Evolutionary conservation across 768 basidiomycete species (phyloP).

Genomic region (Lactarius sp.): DNA sequence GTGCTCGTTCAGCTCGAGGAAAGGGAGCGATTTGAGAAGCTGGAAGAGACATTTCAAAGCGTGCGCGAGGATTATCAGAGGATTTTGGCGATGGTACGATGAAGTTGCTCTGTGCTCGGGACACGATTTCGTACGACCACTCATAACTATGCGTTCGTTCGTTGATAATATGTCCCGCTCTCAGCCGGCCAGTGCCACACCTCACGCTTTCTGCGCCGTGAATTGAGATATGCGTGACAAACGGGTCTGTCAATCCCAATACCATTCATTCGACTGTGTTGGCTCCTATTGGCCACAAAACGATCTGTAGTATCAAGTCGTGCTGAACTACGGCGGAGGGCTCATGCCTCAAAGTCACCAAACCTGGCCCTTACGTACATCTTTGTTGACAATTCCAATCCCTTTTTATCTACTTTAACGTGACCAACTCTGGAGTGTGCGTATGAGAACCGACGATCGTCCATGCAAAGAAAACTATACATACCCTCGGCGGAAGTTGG

Average conservation of each 20-base stretch:
- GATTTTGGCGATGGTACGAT: conserved; percentile 53
- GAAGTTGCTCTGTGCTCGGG: too few species aligned
- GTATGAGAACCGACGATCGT: not conserved
- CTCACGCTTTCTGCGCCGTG: not conserved
- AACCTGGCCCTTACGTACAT: not conserved
- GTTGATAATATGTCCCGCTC: not conserved
- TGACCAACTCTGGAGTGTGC: conserved; percentile 47
- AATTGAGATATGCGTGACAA: not conserved
- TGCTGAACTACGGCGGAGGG: not conserved
- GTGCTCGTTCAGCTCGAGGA: conserved; percentile 83
- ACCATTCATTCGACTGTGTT: not conserved
- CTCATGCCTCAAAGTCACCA: not conserved
- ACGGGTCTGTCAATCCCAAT: not conserved
- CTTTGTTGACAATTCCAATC: not conserved
- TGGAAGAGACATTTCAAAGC: conserved; percentile 89
- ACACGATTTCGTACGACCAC: not conserved
- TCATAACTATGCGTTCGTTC: not conserved
- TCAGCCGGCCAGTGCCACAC: not conserved
- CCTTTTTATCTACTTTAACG: conserved; percentile 39
- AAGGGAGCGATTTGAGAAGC: conserved; percentile 78
- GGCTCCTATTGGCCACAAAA: not conserved
- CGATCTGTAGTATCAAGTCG: not conserved
- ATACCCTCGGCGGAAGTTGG: conserved; percentile 80
- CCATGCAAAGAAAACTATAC: conserved; percentile 27
- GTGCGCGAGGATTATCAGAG: conserved; percentile 83